phyloP scores from a whole-genome alignment of 192 early-diverging fungal genomes.

The Coemansia sp. region DNA sequence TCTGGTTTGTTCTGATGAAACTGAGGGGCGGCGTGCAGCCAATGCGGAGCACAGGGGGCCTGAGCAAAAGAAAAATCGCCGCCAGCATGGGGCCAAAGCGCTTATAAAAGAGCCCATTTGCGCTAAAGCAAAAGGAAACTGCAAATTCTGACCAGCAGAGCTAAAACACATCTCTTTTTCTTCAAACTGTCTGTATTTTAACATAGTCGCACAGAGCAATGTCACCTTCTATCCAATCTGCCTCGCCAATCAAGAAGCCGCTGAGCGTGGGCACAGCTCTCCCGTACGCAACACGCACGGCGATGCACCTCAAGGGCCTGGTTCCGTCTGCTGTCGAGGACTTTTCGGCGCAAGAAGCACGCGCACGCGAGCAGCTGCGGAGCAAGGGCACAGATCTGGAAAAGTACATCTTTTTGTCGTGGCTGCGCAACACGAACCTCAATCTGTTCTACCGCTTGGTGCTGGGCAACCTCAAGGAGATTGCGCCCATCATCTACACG shows the following conservation, averaged over 20 bases:
- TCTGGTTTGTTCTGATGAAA: background rate
- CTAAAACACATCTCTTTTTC: background rate
- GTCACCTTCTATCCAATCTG: constrained; percentile 27
- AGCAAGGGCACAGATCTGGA: constrained; percentile 70
- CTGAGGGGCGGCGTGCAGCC: background rate
- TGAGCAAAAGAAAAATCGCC: too few species aligned
- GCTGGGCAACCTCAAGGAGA: constrained; percentile 75
- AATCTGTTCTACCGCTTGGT: constrained; percentile 84
- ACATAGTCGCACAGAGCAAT: constrained; percentile 34
- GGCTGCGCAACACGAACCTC: constrained; percentile 76
- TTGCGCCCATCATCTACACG: constrained; percentile 78
- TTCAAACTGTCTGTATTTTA: constrained; percentile 9
- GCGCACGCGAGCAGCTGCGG: constrained; percentile 69
- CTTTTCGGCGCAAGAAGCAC: constrained; percentile 71
- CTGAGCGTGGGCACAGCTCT: constrained; percentile 42
- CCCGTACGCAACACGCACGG: constrained; percentile 52
- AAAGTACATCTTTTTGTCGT: constrained; percentile 83
- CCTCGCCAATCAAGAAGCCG: constrained; percentile 17
- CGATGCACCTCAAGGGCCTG: constrained; percentile 69
- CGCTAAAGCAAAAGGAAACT: background rate
- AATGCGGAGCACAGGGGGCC: too few species aligned
- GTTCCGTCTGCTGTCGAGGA: constrained; percentile 73
- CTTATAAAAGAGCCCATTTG: constrained; percentile 1
- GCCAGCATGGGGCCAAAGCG: too few species aligned
- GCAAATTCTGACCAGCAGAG: background rate